phyloP scores from a whole-genome alignment of 139 green algal species.

The Ostreobium quekettii region DNA sequence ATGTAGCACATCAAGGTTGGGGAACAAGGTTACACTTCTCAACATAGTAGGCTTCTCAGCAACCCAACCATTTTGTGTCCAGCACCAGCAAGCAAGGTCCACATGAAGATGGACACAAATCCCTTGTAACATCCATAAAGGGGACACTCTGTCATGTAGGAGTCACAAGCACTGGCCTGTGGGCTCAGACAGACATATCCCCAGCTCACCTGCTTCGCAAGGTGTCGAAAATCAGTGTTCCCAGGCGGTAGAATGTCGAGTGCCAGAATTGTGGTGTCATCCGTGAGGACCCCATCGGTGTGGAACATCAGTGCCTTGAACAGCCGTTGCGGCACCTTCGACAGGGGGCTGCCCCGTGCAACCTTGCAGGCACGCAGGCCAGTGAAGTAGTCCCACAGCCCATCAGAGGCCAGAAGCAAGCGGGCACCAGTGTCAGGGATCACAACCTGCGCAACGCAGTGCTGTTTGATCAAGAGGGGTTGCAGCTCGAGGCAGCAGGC shows the following conservation, averaged over 20 bases:
- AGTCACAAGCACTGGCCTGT: no score
- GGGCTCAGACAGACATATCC: no score
- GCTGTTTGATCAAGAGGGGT: no score
- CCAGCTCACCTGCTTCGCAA: no score
- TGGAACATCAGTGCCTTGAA: neutral
- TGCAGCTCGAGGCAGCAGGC: neutral
- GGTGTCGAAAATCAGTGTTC: conserved; percentile 12
- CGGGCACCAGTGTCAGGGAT: conserved; percentile 52
- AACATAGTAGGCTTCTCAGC: no score
- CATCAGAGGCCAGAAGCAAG: conserved; percentile 74
- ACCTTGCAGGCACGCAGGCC: neutral
- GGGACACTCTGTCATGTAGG: no score
- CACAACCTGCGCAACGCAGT: conserved; percentile 43
- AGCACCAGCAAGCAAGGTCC: no score
- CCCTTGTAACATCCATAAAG: no score
- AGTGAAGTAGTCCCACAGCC: conserved; percentile 74
- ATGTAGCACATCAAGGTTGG: no score
- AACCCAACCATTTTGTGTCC: no score
- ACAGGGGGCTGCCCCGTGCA: neutral
- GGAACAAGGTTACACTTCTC: no score
- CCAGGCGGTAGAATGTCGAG: conserved; percentile 60
- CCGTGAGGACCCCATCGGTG: conserved; percentile 30
- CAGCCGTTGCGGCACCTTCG: conserved; percentile 7
- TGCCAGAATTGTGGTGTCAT: conserved; percentile 78
- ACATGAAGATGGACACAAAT: no score